Evolutionary conservation across 2,329 filamentous ascomycete genomes (phyloP), one percentile per base, ranked within the genome.

Genomic region (Acephala macrosclerotiorum): DNA sequence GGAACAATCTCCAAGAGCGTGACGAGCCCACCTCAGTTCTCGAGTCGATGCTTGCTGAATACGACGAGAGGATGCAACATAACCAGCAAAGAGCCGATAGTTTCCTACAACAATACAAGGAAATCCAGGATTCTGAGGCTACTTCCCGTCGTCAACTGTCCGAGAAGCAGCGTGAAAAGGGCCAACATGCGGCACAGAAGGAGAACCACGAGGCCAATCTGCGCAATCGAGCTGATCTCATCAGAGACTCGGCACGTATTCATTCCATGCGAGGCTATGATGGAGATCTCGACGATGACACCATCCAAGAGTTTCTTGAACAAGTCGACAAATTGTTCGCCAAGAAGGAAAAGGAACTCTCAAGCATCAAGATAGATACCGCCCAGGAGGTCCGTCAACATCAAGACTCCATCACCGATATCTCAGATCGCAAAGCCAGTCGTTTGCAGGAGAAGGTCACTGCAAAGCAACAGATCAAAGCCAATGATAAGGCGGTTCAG

Each of bases 181-280:
- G 95, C 51, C 92, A 90, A 71, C 89, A 91, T 71, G 88, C 96
- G 77, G 95, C 94, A 1, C 91, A 97, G 75, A 94, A 95, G 79
- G 90, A 92, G 68, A 92, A 91, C 73, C 93, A 96, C 75, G 93
- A 97, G 75, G 87, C 91, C 3, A 92, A 97, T 70, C 77, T 97
- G 3, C 83, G 87, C 71, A 82, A 86, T 53, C 91, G 95, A 45
- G 85, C 90, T 73, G 84, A 86, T 11, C 85, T 97, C 77, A 88
- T 97, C 63, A 93, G 89, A 69, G 89, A 94, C 64, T 89, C 92
- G 42, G 93, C 95, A 18, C 84, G 87, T 55, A 84, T 84, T 29
- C 92, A 97, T 77, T 89, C 87, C 65, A 92, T 99, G 68, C 90
- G 93, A 38, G 94, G 94, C 0, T 97, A 91, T 74, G 93, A 97